Evolutionary conservation across 768 basidiomycete species (phyloP).

Genomic region (Rubroboletus pulcherrimus): DNA sequence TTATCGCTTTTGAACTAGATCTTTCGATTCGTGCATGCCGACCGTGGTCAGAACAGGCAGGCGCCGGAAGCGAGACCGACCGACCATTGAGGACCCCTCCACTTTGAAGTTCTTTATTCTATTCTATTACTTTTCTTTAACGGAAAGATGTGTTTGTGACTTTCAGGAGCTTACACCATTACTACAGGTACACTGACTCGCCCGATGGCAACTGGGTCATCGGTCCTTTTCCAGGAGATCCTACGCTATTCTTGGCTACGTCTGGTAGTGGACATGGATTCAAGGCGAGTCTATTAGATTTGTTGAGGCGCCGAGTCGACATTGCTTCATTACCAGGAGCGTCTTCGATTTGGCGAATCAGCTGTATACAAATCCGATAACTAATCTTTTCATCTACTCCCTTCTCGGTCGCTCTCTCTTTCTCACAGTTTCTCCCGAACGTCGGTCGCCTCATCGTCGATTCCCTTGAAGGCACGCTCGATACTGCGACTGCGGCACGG

Average conservation of each 20-base stretch:
- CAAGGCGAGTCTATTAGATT: conserved; percentile 48
- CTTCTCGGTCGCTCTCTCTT: background rate
- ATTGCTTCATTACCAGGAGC: background rate
- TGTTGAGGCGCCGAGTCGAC: background rate
- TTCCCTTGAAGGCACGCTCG: conserved; percentile 61
- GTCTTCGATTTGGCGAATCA: background rate
- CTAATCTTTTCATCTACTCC: background rate
- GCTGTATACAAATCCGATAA: background rate
- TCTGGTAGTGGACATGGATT: conserved; percentile 86
- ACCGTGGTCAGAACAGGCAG: background rate
- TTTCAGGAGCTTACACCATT: background rate
- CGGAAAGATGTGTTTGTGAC: background rate
- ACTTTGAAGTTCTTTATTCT: conserved; percentile 2
- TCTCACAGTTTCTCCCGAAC: conserved; percentile 74
- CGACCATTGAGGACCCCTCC: conserved; percentile 9
- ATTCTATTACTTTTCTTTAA: background rate
- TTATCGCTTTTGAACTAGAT: conserved; percentile 1
- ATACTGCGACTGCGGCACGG: conserved; percentile 46
- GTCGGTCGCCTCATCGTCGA: conserved; percentile 77
- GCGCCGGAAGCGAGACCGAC: background rate
- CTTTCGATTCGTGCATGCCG: background rate
- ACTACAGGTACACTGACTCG: conserved; percentile 81
- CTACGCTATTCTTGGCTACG: conserved; percentile 73
- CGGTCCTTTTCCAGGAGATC: conserved; percentile 59
- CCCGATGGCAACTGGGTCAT: conserved; percentile 88